These are phyloP conservation scores for Eucalyptus sp. DNA, from an alignment of 345 rosid genomes.

Conservation along the genomic window DNA sequence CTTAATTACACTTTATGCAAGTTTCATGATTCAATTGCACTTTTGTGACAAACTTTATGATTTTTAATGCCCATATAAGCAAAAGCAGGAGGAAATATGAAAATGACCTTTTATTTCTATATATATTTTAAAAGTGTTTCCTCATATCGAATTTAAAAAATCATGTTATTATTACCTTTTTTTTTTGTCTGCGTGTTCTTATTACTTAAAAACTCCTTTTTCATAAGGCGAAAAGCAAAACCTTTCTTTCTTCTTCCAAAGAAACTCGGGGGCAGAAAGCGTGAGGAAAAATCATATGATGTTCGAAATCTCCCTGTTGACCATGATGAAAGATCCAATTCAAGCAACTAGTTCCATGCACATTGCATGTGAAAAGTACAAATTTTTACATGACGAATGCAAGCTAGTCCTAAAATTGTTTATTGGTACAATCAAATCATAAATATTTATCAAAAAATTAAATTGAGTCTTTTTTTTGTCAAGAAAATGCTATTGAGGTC, in stretches of 20 bases:
- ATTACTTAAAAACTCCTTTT: not conserved
- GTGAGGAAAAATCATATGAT: not conserved
- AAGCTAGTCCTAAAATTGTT: not conserved
- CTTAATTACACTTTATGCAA: rapidly evolving
- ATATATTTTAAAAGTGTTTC: not conserved
- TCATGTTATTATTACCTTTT: not conserved
- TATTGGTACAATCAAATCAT: not conserved
- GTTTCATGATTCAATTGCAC: no score
- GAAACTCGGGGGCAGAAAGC: not conserved
- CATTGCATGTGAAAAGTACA: not conserved
- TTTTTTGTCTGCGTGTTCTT: not conserved
- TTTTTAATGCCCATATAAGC: no score
- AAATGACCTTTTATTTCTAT: not conserved
- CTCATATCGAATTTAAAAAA: not conserved
- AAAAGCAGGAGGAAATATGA: not conserved
- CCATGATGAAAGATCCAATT: not conserved
- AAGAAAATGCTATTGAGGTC: not conserved
- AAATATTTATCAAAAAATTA: not conserved
- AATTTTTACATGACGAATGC: rapidly evolving
- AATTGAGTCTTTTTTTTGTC: not conserved
- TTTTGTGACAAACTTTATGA: no score
- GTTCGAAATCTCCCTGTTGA: not conserved
- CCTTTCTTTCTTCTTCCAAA: not conserved
- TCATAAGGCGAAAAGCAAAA: not conserved
- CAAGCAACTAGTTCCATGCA: not conserved